Conservation (phyloP, 129 eudicot species). For the Escallonia herrerae region DNA sequence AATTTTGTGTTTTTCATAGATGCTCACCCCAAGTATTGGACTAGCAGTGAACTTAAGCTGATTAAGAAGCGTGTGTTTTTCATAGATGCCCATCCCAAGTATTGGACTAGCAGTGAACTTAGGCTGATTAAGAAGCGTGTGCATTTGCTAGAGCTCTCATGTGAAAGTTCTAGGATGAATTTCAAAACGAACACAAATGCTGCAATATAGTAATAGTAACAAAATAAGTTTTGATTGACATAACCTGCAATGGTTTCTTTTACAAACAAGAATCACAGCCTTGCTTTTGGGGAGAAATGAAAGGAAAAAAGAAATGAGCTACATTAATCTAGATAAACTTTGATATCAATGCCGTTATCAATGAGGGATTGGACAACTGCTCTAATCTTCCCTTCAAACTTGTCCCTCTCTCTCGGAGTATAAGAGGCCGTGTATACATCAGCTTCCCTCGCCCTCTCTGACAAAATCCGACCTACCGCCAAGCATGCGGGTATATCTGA, state of each 20-base stretch:
- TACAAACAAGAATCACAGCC: background rate
- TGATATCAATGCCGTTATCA: slow-evolving; percentile 60
- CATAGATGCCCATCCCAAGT: no score
- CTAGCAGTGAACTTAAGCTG: no score
- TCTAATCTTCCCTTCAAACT: slow-evolving; percentile 67
- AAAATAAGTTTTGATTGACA: background rate
- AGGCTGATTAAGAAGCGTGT: no score
- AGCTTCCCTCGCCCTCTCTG: slow-evolving; percentile 64
- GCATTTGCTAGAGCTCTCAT: background rate
- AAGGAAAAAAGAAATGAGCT: background rate
- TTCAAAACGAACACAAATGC: background rate
- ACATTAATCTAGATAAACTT: slow-evolving; percentile 51
- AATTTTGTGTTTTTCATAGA: no score
- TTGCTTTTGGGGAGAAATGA: background rate
- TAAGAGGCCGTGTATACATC: slow-evolving; percentile 62
- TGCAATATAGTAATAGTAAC: background rate
- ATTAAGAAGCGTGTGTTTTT: no score
- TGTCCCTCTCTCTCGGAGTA: slow-evolving; percentile 64
- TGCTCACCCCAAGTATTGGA: no score
- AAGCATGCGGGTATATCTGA: slow-evolving; percentile 65
- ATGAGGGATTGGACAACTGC: slow-evolving; percentile 73
- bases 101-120: no score
- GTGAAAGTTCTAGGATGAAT: no score
- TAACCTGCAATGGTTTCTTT: background rate
- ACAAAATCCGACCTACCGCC: slow-evolving; percentile 48